Percentiles rank a stretch among this genome's conserved stretches.
These are phyloP conservation scores for Gracilaria domingensis DNA, from an alignment of 23 red algal species.

Conservation along the genomic window DNA sequence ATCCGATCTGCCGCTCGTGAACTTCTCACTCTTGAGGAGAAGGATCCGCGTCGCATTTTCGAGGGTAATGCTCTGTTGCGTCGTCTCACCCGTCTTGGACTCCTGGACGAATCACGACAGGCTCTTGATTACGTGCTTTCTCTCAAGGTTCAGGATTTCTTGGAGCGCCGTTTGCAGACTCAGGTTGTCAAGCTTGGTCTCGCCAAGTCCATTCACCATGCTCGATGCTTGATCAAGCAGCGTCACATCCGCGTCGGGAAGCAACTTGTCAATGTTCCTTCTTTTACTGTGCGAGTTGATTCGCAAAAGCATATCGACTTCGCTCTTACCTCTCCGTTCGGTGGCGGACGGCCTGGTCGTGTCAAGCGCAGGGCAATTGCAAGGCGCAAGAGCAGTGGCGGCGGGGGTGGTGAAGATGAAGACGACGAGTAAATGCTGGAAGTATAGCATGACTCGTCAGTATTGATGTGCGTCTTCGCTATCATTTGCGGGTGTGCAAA, in stretches of 20 bases:
- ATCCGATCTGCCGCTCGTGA: slow-evolving; percentile 96
- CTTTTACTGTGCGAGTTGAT: slow-evolving; percentile 96
- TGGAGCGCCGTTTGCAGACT: slow-evolving; percentile 98
- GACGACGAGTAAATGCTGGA: slow-evolving; percentile 63
- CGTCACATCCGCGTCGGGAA: slow-evolving; percentile 99
- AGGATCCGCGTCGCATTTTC: slow-evolving; percentile 94
- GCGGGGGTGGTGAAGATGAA: slow-evolving; percentile 87
- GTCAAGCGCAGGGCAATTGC: slow-evolving; percentile 87
- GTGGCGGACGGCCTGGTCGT: slow-evolving; percentile 96
- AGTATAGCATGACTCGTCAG: neutral
- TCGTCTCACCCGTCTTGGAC: slow-evolving; percentile 92
- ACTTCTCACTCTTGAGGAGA: slow-evolving; percentile 92
- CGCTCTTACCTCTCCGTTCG: slow-evolving; percentile 92
- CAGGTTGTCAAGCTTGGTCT: slow-evolving; percentile 96
- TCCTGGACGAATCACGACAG: slow-evolving; percentile 94
- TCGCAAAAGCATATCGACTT: slow-evolving; percentile 99
- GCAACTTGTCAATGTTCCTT: slow-evolving; percentile 98
- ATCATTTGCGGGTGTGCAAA: neutral
- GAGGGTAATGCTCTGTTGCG: slow-evolving; percentile 94
- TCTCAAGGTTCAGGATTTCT: slow-evolving; percentile 97
- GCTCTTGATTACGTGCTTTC: slow-evolving; percentile 98
- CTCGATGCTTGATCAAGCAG: slow-evolving; percentile 95
- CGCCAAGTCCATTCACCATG: slow-evolving; percentile 99
- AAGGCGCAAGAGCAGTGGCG: slow-evolving; percentile 71
- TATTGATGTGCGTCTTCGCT: neutral